Conservation (phyloP, 805 yeast species). For the Saccharomyces eubayanus region DNA sequence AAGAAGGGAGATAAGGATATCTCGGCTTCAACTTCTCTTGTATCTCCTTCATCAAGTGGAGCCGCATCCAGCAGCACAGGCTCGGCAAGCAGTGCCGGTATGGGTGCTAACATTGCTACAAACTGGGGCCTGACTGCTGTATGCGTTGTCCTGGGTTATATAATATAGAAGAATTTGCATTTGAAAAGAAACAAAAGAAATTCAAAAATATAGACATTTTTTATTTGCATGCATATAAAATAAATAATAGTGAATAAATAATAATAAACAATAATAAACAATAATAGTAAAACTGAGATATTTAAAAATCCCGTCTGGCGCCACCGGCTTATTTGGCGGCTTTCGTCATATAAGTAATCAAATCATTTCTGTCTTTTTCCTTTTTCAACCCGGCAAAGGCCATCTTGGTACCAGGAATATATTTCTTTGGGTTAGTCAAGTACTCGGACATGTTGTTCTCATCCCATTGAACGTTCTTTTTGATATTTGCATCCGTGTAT, state of each 20-base stretch:
- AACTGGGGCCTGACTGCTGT: background rate
- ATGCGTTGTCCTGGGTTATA: background rate
- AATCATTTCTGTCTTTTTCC: constrained; percentile 96
- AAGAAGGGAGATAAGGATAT: background rate
- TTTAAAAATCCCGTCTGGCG: background rate
- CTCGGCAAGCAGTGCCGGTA: background rate
- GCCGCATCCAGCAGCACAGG: constrained; percentile 1
- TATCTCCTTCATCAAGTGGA: background rate
- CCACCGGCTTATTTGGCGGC: constrained; percentile 39
- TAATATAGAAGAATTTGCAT: background rate
- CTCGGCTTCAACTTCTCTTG: background rate
- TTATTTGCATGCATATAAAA: background rate
- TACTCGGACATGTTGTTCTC: constrained; percentile 88
- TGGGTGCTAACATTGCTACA: background rate
- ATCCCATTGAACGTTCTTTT: constrained; percentile 83
- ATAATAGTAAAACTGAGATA: background rate
- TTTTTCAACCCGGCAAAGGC: constrained; percentile 99
- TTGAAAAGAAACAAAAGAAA: background rate
- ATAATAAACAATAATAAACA: background rate
- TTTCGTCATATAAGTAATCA: constrained; percentile 70
- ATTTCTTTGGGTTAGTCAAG: constrained; percentile 99
- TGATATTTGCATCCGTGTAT: constrained; percentile 97
- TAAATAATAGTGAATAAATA: background rate
- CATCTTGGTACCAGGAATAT: constrained; percentile 99
- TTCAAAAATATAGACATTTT: background rate